Evolutionary conservation across 2,329 filamentous ascomycete species (phyloP), one percentile per base, ranked within the genome.

Genomic region (Apiospora saccharicola): DNA sequence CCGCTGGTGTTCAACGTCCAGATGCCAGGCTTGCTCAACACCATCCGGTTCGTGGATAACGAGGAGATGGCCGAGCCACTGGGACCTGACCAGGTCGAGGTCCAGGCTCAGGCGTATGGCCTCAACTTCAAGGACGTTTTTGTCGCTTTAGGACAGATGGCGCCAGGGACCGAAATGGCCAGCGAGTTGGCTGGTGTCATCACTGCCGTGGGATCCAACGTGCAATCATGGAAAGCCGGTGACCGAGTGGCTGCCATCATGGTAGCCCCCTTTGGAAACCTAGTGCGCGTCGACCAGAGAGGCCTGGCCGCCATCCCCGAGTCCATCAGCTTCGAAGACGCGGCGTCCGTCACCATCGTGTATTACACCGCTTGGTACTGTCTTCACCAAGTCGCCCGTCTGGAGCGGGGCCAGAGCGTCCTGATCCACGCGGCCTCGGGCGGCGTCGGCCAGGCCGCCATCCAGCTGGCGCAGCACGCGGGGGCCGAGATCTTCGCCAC

Each of bases 401-500:
- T 82, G 8, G 69, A 72, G 24, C 72, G 73, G 1, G 78, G 77
- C 4, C 72, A 76, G 69, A 76, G 69, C 3, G 70, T 79, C 14
- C 71, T 79, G 47, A 46, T 46, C 4, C 44, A 46, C 16, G 44
- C 44, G 4, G 44, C 44, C 22, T 16, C 44, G 44, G 77, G 77
- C 26, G 77, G 73, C 16, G 71, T 77, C 14, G 76, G 76, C 8
- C 73, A 75, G 47, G 73, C 75, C 26, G 76, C 76, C 4, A 75
- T 78, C 44, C 72, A 74, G 53, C 16, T 77, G 13, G 75, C 75
- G 7, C 70, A 75, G 41, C 53, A 71, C 14, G 44, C 74, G 19
- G 77, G 76, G 22, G 76, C 75, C 12, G 72, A 78, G 12, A 75
- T 83, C 2, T 82, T 79, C 70, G 75, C 74, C 10, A 82, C 81